These are phyloP conservation scores for Hanseniaspora singularis DNA, from an alignment of 805 yeast species.

Conservation along the genomic window DNA sequence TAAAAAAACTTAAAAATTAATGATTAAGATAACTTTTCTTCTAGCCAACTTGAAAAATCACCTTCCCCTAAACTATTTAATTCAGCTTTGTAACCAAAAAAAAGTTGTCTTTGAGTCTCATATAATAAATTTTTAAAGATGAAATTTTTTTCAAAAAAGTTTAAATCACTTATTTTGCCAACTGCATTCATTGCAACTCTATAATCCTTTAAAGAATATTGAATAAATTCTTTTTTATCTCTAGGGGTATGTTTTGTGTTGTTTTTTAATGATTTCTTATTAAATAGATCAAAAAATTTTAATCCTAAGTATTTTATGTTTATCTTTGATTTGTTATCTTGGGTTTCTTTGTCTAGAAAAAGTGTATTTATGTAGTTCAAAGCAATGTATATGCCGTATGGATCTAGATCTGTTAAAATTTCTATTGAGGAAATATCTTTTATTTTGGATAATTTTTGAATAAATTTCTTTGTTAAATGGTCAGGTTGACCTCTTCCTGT, in stretches of 20 bases:
- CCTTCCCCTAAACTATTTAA: constrained; percentile 34
- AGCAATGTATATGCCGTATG: constrained; percentile 52
- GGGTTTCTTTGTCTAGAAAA: constrained; percentile 13
- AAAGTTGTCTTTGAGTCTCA: constrained; percentile 48
- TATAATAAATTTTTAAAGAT: constrained; percentile 22
- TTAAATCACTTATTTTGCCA: constrained; percentile 16
- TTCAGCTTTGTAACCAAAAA: constrained; percentile 48
- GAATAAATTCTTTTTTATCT: constrained; percentile 18
- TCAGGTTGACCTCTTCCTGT: constrained; percentile 71
- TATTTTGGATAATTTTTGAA: constrained; percentile 23
- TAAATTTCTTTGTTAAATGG: constrained; percentile 37
- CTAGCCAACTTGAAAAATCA: constrained; percentile 16
- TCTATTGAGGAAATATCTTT: constrained; percentile 26
- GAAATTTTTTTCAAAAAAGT: neutral
- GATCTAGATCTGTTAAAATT: constrained; percentile 53
- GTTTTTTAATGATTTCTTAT: too few relatives aligned
- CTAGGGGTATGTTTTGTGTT: neutral
- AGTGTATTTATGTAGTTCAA: constrained; percentile 31
- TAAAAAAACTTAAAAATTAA: too few relatives aligned
- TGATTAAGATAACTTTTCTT: neutral
- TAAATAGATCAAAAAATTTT: constrained; percentile 1
- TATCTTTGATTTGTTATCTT: neutral
- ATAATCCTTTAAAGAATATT: constrained; percentile 25
- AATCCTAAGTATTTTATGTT: constrained; percentile 20
- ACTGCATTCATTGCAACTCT: constrained; percentile 21